A percentile compares a stretch with the other conserved stretches of the same genome.
phyloP scores from a whole-genome alignment of 2,329 filamentous ascomycete species.

The Volutella citrinella region DNA sequence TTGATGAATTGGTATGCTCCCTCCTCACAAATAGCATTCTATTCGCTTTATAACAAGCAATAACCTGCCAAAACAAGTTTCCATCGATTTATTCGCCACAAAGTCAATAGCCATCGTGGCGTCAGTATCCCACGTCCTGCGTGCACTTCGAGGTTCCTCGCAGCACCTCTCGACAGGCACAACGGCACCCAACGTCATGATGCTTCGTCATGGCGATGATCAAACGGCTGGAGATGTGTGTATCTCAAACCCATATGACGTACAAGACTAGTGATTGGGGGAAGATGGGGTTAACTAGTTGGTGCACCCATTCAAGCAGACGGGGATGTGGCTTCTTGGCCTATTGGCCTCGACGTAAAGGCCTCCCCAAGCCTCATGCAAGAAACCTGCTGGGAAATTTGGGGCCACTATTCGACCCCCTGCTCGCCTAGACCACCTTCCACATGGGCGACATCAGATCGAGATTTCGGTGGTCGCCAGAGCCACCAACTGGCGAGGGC shows the following conservation, averaged over 20 bases:
- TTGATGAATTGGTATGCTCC: slow-evolving; percentile 3
- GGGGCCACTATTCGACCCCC: too few relatives aligned
- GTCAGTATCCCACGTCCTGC: slow-evolving; percentile 17
- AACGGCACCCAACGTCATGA: slow-evolving; percentile 23
- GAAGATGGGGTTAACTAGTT: background rate
- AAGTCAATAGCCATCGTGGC: slow-evolving; percentile 13
- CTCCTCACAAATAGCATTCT: too few relatives aligned
- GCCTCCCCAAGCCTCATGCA: slow-evolving; percentile 1
- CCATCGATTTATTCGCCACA: background rate
- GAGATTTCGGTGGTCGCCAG: too few relatives aligned
- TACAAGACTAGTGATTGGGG: too few relatives aligned
- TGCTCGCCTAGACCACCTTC: too few relatives aligned
- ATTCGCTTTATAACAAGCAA: slow-evolving; percentile 2
- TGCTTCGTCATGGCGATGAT: slow-evolving; percentile 25
- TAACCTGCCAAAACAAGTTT: slow-evolving; percentile 1
- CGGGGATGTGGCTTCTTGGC: background rate
- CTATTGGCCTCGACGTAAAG: slow-evolving; percentile 3
- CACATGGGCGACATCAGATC: too few relatives aligned
- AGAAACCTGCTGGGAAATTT: too few relatives aligned
- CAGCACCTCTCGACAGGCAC: slow-evolving; percentile 19
- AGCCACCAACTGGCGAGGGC: too few relatives aligned
- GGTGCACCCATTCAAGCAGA: background rate
- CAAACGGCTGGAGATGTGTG: slow-evolving; percentile 17
- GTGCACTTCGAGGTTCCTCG: slow-evolving; percentile 9
- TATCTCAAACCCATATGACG: slow-evolving; percentile 22